These are phyloP conservation scores for Pythium plurisporium DNA, from an alignment of 352 stramenopile species.

Conservation along the genomic window DNA sequence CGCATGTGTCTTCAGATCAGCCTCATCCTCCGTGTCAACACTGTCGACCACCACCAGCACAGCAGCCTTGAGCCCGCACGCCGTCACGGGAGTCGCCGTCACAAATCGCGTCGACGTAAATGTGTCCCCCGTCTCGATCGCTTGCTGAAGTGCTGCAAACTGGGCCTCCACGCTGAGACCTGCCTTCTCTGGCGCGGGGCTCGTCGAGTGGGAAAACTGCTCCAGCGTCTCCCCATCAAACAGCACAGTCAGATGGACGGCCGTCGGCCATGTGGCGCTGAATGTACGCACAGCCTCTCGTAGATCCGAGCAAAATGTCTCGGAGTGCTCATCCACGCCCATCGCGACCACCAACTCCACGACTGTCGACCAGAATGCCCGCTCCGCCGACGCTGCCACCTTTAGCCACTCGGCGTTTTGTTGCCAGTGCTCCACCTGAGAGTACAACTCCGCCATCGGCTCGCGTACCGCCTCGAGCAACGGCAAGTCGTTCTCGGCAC, in stretches of 20 bases:
- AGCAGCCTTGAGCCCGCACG: background rate
- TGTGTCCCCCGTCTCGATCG: background rate
- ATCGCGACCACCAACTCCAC: background rate
- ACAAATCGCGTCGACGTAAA: constrained; percentile 5
- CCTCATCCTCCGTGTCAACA: background rate
- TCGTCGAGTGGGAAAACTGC: background rate
- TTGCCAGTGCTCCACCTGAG: constrained; percentile 2
- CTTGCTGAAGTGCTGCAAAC: constrained; percentile 6
- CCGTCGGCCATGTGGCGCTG: background rate
- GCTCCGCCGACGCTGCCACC: background rate
- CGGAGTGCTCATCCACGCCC: background rate
- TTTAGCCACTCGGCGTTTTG: background rate
- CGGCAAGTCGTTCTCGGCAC: constrained; percentile 10
- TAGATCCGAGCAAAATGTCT: background rate
- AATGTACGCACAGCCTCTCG: background rate
- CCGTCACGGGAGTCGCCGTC: background rate
- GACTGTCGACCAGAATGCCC: background rate
- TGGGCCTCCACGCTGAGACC: constrained; percentile 13
- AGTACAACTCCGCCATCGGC: constrained; percentile 11
- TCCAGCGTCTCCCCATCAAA: constrained; percentile 15
- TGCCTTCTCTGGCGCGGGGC: background rate
- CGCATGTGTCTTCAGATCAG: background rate
- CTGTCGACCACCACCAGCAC: background rate
- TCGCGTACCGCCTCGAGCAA: constrained; percentile 6
- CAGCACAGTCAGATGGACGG: background rate